phyloP scores from a whole-genome alignment of 352 stramenopile genomes.

The Halophytophthora polymorphica region DNA sequence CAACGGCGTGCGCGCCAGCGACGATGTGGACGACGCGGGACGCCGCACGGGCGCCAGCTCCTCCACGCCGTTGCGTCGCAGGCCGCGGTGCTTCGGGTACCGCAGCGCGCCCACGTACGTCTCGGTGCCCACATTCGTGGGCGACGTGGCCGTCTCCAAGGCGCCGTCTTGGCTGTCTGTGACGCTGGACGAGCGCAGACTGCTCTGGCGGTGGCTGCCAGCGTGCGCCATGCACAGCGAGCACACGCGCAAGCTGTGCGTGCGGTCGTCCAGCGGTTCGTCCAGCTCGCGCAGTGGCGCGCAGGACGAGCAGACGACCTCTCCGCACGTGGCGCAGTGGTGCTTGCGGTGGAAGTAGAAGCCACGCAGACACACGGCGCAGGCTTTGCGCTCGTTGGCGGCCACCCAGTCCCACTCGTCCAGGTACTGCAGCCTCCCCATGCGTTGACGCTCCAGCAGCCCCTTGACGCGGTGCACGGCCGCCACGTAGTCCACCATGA shows the following conservation, averaged over 20 bases:
- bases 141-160: conserved; percentile 32
- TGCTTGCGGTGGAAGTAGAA: conserved; percentile 80
- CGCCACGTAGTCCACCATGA: conserved; percentile 69
- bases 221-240: conserved; percentile 51
- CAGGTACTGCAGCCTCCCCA: conserved; percentile 69
- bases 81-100: conserved; percentile 37
- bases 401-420: conserved; percentile 80
- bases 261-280: conserved; percentile 68
- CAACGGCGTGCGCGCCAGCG: conserved; percentile 13
- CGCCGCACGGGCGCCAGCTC: conserved; percentile 12
- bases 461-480: conserved; percentile 52
- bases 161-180: conserved; percentile 15
- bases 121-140: conserved; percentile 50
- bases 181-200: too few species aligned
- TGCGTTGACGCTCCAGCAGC: conserved; percentile 57
- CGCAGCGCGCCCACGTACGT: conserved; percentile 42
- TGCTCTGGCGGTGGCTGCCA: conserved; percentile 9
- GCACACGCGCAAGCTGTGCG: conserved; percentile 61
- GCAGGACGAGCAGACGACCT: conserved; percentile 72
- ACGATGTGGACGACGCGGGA: conserved; percentile 8
- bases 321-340: conserved; percentile 64
- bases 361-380: conserved; percentile 60
- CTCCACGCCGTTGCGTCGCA: conserved; percentile 15
- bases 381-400: conserved; percentile 66
- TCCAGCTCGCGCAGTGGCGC: conserved; percentile 57